Conservation (phyloP, 2,329 filamentous ascomycete genomes). For the Beauveria australis region DNA sequence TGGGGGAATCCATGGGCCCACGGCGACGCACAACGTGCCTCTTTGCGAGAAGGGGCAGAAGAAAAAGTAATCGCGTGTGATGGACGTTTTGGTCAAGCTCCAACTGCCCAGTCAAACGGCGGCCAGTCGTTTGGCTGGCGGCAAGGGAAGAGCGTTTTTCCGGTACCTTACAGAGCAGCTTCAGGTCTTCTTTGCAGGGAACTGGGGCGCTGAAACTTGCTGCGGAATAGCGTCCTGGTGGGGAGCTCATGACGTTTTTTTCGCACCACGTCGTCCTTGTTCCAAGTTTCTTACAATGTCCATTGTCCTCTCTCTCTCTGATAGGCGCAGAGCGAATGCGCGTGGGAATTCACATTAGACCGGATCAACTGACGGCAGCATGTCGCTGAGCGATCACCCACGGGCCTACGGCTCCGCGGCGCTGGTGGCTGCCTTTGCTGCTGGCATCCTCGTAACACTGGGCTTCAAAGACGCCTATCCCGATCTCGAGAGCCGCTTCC, state of each 20-base stretch:
- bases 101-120: no score
- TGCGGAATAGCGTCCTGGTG: neutral
- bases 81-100: no score
- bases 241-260: neutral
- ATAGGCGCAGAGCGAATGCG: neutral
- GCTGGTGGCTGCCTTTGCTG: slow-evolving; percentile 63
- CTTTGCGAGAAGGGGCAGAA: neutral
- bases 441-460: slow-evolving; percentile 67
- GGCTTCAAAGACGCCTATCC: slow-evolving; percentile 75
- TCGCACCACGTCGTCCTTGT: neutral
- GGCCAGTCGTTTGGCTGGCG: neutral
- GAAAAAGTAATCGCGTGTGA: neutral
- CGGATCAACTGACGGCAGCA: slow-evolving; percentile 21
- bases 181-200: neutral
- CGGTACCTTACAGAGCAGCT: neutral
- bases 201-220: neutral
- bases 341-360: neutral
- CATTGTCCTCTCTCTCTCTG: neutral
- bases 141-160: slow-evolving; percentile 9
- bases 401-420: slow-evolving; percentile 57
- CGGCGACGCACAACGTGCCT: neutral
- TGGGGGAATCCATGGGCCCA: slow-evolving; percentile 67
- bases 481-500: slow-evolving; percentile 59
- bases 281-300: neutral
- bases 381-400: slow-evolving; percentile 55